Evolutionary conservation across 2,329 filamentous ascomycete genomes (phyloP).

Genomic region (Tympanopsis confertula): DNA sequence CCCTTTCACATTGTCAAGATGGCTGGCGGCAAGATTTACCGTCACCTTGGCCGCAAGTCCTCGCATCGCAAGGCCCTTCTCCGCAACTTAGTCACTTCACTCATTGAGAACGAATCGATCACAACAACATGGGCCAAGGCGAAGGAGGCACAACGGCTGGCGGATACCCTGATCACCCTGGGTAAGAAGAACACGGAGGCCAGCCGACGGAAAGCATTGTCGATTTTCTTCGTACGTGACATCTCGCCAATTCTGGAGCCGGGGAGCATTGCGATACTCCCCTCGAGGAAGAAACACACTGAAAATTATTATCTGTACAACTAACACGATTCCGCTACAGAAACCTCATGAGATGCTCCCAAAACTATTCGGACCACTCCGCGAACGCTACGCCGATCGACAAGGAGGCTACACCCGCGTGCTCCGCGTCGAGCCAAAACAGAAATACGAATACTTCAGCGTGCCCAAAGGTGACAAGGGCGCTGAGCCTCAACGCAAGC

Average conservation of each 20-base stretch:
- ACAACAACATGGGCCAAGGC: slow-evolving; percentile 92
- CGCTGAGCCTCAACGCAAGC: too few species aligned
- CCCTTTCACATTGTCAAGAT: too few species aligned
- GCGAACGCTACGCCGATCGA: slow-evolving; percentile 64
- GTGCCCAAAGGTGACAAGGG: too few species aligned
- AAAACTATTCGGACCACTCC: slow-evolving; percentile 78
- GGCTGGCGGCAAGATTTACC: slow-evolving; percentile 77
- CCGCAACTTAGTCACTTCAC: slow-evolving; percentile 88
- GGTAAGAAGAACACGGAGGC: slow-evolving; percentile 88
- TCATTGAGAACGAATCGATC: slow-evolving; percentile 87
- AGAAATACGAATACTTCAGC: too few species aligned
- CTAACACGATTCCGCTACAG: slow-evolving; percentile 26
- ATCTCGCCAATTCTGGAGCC: not conserved
- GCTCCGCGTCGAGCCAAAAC: slow-evolving; percentile 78
- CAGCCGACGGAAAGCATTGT: slow-evolving; percentile 60
- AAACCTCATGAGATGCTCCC: slow-evolving; percentile 60
- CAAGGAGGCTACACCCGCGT: slow-evolving; percentile 93
- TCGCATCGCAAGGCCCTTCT: slow-evolving; percentile 84
- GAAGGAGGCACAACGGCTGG: slow-evolving; percentile 87
- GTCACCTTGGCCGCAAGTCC: slow-evolving; percentile 75
- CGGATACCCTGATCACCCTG: slow-evolving; percentile 86
- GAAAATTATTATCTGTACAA: not conserved
- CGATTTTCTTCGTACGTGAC: slow-evolving; percentile 70
- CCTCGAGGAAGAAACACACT: not conserved
- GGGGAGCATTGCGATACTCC: too few species aligned